Evolutionary conservation across 345 rosid species (phyloP), one percentile per base, ranked within the genome.

Genomic region (Pugionium dolabratum): DNA sequence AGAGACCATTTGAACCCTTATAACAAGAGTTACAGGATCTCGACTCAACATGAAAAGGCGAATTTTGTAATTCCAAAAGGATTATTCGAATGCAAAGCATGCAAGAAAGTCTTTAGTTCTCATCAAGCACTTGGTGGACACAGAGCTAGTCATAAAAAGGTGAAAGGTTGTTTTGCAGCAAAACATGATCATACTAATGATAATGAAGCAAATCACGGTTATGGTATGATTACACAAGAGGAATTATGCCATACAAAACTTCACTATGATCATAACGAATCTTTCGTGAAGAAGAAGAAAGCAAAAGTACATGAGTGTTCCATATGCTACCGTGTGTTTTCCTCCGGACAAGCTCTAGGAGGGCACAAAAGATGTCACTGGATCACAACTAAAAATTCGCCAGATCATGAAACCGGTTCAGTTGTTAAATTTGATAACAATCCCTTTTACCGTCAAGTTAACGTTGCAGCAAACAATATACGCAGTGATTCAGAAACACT

Each of bases 61-160:
- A 84, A 83, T 50, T 70, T 76, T 2, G 62, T 76, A 1, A 76
- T 3, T 7, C 31, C 69, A 0, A 81, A 80, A 61, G 95, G 90
- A 9, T 2, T 82, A 55, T 91, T 91, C 3, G 97, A 91, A 56
- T 91, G 97, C 71, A 88, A 88, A 72, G 96, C 96, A 6, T 91
- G 97, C 76, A 91, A 86, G 69, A 91, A 85, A 71, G 91, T 88
- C 31, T 91, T 91, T 78, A 91, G 80, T 73, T 91, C 97, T 9
- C 97, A 91, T 69, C 97, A 91, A 76, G 97, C 97, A 9, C 74
- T 91, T 40, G 97, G 97, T 5, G 97, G 97, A 39, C 97, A 91
- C 48, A 77, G 97, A 73, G 97, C 97, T 1, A 91, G 97, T 75
- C 97, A 91, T 78, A 88, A 91, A 72, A 91, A 91, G 56, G 97